Conservation (phyloP, 2,329 filamentous ascomycete genomes). For the Cordyceps farinosa region DNA sequence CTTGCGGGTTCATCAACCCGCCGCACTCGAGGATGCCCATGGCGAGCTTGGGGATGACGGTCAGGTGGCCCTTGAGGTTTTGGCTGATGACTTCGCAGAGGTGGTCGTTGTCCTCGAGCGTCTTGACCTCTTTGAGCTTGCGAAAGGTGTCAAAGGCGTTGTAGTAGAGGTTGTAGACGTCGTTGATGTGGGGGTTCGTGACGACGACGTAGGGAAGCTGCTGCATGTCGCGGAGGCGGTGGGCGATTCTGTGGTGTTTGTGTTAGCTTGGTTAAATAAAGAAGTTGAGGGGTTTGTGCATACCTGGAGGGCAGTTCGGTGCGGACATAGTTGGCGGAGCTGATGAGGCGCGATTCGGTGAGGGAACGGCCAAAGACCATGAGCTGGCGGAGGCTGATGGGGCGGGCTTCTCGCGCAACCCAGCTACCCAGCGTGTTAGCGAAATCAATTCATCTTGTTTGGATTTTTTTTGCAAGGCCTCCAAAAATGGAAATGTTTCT, state of each 20-base stretch:
- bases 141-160: constrained; percentile 91
- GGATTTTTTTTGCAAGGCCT: not conserved
- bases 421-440: constrained; percentile 55
- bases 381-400: constrained; percentile 93
- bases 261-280: not conserved
- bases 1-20: constrained; percentile 72
- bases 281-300: constrained; percentile 17
- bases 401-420: constrained; percentile 86
- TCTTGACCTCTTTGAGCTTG: constrained; percentile 76
- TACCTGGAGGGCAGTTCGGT: constrained; percentile 86
- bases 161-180: constrained; percentile 97
- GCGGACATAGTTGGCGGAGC: constrained; percentile 95
- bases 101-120: constrained; percentile 81
- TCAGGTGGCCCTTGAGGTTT: constrained; percentile 81
- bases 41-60: constrained; percentile 88
- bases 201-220: constrained; percentile 93
- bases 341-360: constrained; percentile 83
- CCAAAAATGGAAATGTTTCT: not conserved
- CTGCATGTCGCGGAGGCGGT: constrained; percentile 96
- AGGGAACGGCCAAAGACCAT: constrained; percentile 96
- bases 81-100: constrained; percentile 78
- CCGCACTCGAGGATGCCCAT: constrained; percentile 93
- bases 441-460: not conserved
- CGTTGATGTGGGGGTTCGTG: constrained; percentile 88
- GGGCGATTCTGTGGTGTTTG: constrained; percentile 64